Evolutionary conservation across 352 stramenopile genomes (phyloP), one percentile per base, ranked within the genome.

Genomic region (Globisporangium middletonii): DNA sequence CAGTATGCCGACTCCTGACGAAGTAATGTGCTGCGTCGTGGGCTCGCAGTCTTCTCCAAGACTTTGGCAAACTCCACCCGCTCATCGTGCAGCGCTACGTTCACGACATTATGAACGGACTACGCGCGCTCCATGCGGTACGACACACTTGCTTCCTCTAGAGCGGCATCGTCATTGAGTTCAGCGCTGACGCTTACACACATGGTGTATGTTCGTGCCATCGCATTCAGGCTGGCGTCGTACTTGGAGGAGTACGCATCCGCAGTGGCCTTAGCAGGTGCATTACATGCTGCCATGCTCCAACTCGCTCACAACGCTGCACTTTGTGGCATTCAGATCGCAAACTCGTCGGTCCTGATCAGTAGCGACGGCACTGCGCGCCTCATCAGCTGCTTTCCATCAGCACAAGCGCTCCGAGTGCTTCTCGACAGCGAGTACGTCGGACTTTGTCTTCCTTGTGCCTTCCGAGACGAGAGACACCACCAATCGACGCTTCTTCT

Each of bases 51-150:
- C 41, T 67, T 28, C 55, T 67, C 4, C 35, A 41, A 28, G 50
- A 63, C 27, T 83, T 83, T 49, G 68, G 64, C 7, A 65, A 62
- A 7, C 33, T 83, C 37, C 71, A 83, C 30, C 61, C 68, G 18
- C 62, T 78, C 28, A 54, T 50, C 1, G 66, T 76, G 37, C 67
- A 68, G 27, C 61, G 73, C 48, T 79, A 74, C 44, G 53, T 72
- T 0, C 65, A 62, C 30, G 65, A 63, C 48, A 50, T 77, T 15
- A 30, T 75, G 6, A 55, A 42, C 2, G 66, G 63, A 2, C 68
- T 83, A 23, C 9, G 50, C 28, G 51, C 62, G 27, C 55, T 83
- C 15, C 73, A 83, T 26, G 45, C 77, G 65, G 73, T 81, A 63
- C 26, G 26, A 44, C 38, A 18, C 38, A 35, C 30, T 35, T 16